phyloP scores from a whole-genome alignment of 441 rosid species.

The Euphorbia celastroides region DNA sequence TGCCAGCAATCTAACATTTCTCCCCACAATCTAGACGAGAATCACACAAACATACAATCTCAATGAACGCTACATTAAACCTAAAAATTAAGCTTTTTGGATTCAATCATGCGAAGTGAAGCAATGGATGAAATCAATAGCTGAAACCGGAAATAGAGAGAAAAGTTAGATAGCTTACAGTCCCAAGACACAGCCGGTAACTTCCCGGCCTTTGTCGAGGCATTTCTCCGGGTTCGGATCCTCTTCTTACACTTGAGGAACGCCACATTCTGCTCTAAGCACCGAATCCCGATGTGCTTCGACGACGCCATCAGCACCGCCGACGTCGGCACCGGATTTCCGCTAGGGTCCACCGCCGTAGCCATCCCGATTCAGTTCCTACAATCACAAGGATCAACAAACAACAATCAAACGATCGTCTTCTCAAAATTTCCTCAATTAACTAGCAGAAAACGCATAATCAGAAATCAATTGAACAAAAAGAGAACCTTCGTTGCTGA shows the following conservation, averaged over 20 bases:
- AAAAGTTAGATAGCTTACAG: slow-evolving; percentile 39
- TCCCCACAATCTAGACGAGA: neutral
- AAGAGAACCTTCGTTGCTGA: neutral
- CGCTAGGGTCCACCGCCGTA: slow-evolving; percentile 60
- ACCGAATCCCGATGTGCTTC: slow-evolving; percentile 66
- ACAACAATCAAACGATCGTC: neutral
- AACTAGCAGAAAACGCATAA: neutral
- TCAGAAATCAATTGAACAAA: neutral
- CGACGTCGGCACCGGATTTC: slow-evolving; percentile 92
- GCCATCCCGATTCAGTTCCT: slow-evolving; percentile 40
- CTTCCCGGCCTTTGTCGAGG: slow-evolving; percentile 87
- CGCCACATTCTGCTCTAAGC: slow-evolving; percentile 68
- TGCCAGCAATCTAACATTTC: neutral
- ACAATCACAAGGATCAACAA: neutral
- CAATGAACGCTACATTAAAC: neutral
- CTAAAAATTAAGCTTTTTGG: neutral
- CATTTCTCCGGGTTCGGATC: slow-evolving; percentile 94
- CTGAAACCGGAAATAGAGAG: too few relatives aligned
- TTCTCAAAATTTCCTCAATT: slow-evolving; percentile 11
- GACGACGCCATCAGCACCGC: slow-evolving; percentile 84
- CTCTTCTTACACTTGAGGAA: slow-evolving; percentile 94
- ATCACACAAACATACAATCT: neutral
- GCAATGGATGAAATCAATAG: too few relatives aligned
- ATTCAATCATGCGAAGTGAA: neutral
- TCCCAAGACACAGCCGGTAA: slow-evolving; percentile 90